A percentile compares a stretch with the other conserved stretches of the same genome.
phyloP scores from a whole-genome alignment of 768 basidiomycete genomes.

The Candolleomyces efflorescens region DNA sequence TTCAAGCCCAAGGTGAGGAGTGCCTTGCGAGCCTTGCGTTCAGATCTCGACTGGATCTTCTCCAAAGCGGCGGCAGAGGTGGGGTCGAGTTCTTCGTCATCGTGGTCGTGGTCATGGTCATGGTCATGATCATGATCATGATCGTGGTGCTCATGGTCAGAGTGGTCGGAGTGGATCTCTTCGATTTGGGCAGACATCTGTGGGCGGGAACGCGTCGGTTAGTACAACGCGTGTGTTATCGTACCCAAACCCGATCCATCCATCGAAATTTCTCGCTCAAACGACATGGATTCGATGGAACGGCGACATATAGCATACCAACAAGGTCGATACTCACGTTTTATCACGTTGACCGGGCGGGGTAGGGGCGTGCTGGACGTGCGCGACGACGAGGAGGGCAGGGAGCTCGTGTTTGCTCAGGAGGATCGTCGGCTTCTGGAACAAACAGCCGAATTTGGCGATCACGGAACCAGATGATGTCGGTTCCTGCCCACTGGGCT shows the following conservation, averaged over 20 bases:
- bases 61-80: slow-evolving; percentile 81
- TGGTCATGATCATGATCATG: slow-evolving; percentile 35
- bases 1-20: slow-evolving; percentile 89
- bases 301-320: background rate
- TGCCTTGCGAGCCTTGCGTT: slow-evolving; percentile 94
- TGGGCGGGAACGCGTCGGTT: slow-evolving; percentile 20
- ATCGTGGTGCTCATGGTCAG: slow-evolving; percentile 49
- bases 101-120: slow-evolving; percentile 49
- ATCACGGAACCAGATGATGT: slow-evolving; percentile 14
- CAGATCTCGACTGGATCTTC: slow-evolving; percentile 91
- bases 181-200: slow-evolving; percentile 84
- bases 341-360: background rate
- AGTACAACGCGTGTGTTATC: slow-evolving; percentile 25
- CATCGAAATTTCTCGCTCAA: slow-evolving; percentile 18
- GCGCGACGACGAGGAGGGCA: slow-evolving; percentile 28
- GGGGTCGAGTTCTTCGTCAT: slow-evolving; percentile 63
- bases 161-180: slow-evolving; percentile 79
- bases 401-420: slow-evolving; percentile 23
- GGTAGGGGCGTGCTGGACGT: slow-evolving; percentile 31
- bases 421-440: slow-evolving; percentile 25
- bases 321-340: slow-evolving; percentile 10
- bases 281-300: background rate
- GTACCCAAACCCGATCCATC: slow-evolving; percentile 23
- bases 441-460: background rate
- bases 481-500: background rate